phyloP scores from a whole-genome alignment of 148 eudicot genomes.

The Agrostemma githago region DNA sequence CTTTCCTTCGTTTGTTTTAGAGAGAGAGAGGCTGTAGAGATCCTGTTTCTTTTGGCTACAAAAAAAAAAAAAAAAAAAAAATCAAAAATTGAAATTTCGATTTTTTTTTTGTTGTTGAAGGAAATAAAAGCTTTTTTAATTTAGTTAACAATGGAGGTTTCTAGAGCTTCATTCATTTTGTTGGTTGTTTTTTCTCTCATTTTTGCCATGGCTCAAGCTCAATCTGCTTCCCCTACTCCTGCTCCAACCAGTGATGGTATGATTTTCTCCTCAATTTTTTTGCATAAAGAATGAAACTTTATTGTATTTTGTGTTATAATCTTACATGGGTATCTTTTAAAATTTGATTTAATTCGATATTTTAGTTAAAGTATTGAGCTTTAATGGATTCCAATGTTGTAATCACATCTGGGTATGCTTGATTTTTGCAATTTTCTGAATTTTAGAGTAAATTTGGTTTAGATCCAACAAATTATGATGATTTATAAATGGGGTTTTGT shows the following conservation, averaged over 20 bases:
- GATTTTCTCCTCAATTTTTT: background rate
- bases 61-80: conserved; percentile 15
- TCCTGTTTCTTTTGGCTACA: conserved; percentile 7
- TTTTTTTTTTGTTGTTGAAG: too few species aligned
- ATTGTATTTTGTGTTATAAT: background rate
- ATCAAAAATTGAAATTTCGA: background rate
- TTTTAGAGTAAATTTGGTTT: background rate
- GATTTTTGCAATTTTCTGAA: background rate
- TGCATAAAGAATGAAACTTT: background rate
- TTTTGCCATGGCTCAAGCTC: conserved; percentile 41
- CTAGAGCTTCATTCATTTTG: conserved; percentile 33
- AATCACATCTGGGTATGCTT: conserved; percentile 10
- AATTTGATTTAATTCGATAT: background rate
- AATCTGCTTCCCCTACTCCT: conserved; percentile 38
- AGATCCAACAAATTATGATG: conserved; percentile 21
- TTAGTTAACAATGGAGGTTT: conserved; percentile 33
- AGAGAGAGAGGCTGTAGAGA: conserved; percentile 31
- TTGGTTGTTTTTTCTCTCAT: conserved; percentile 40
- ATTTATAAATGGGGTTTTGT: conserved; percentile 6
- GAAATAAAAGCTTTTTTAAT: background rate
- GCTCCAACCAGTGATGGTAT: conserved; percentile 51
- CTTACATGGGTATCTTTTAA: conserved; percentile 7
- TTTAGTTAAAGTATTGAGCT: background rate
- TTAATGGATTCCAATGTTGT: background rate
- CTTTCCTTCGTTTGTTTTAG: conserved; percentile 1